These are phyloP conservation scores for Pulveroboletus sp. DNA, from an alignment of 768 basidiomycete species.

Conservation along the genomic window DNA sequence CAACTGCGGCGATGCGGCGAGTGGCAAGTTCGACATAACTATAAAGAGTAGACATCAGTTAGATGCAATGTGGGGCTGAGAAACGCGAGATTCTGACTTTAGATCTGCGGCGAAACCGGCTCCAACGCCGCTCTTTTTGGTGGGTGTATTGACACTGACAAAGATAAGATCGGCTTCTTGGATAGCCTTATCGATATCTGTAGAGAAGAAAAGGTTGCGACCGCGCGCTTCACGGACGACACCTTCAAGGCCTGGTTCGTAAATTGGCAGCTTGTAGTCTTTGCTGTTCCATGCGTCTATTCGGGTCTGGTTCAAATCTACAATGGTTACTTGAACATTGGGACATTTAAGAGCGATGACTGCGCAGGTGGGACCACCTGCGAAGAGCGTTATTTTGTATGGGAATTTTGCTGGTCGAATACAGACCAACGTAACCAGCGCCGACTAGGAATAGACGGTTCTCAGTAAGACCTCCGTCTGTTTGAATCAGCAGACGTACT, in stretches of 20 bases:
- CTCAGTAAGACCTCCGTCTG: slow-evolving; percentile 3
- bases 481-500: slow-evolving; percentile 49
- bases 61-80: slow-evolving; percentile 6
- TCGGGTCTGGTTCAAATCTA: slow-evolving; percentile 92
- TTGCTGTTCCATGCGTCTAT: slow-evolving; percentile 96
- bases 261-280: slow-evolving; percentile 87
- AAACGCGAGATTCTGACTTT: slow-evolving; percentile 59
- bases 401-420: slow-evolving; percentile 1
- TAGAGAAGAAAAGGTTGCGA: slow-evolving; percentile 96
- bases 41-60: slow-evolving; percentile 3
- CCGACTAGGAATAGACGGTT: slow-evolving; percentile 54
- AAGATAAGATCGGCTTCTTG: slow-evolving; percentile 96
- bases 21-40: slow-evolving; percentile 98
- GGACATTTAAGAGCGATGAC: slow-evolving; percentile 94
- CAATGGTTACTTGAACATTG: slow-evolving; percentile 92
- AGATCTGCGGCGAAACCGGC: slow-evolving; percentile 98
- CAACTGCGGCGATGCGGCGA: slow-evolving; percentile 90
- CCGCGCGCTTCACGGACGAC: slow-evolving; percentile 88
- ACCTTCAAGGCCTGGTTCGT: slow-evolving; percentile 93
- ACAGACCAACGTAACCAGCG: slow-evolving; percentile 90
- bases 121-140: slow-evolving; percentile 96
- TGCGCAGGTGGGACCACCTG: slow-evolving; percentile 93
- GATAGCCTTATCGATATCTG: slow-evolving; percentile 91
- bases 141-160: slow-evolving; percentile 98
- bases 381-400: slow-evolving; percentile 13